Evolutionary conservation across 192 early-diverging fungal species (phyloP).

Genomic region (Gaertneriomyces sp.): DNA sequence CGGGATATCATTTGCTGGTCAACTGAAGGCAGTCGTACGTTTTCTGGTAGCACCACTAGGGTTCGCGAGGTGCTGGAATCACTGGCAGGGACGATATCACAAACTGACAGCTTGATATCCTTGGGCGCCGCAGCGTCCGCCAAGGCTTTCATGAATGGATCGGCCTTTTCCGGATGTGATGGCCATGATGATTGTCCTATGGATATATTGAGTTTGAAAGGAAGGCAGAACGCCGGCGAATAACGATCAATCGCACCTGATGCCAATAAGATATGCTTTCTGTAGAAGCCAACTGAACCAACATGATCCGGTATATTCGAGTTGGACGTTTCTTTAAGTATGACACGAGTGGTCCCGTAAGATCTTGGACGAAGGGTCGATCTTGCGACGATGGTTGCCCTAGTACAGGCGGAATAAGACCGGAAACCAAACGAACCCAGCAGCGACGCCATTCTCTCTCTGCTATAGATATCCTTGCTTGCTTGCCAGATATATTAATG

Average conservation of each 20-base stretch:
- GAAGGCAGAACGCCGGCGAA: background rate
- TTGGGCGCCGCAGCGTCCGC: background rate
- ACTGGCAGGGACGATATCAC: background rate
- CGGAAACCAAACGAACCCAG: no score
- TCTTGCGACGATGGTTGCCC: no score
- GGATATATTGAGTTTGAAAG: background rate
- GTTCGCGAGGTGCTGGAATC: background rate
- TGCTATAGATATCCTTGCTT: no score
- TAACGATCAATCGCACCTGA: constrained; percentile 8
- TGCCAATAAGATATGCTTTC: constrained; percentile 13
- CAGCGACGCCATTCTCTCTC: no score
- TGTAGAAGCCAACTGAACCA: constrained; percentile 15
- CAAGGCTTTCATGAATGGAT: constrained; percentile 9
- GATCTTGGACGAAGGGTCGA: no score
- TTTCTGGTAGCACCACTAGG: constrained; percentile 19
- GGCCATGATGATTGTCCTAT: constrained; percentile 10
- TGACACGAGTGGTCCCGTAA: no score
- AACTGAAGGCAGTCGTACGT: constrained; percentile 15
- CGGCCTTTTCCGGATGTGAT: constrained; percentile 7
- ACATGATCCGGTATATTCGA: constrained; percentile 14
- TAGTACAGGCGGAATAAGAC: no score
- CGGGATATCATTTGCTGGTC: background rate
- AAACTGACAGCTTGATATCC: background rate
- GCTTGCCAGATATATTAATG: no score
- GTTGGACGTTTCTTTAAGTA: no score